A percentile compares a stretch with the other conserved stretches of the same genome.
Conservation (phyloP, 768 basidiomycete genomes). For the Candolleomyces efflorescens region DNA sequence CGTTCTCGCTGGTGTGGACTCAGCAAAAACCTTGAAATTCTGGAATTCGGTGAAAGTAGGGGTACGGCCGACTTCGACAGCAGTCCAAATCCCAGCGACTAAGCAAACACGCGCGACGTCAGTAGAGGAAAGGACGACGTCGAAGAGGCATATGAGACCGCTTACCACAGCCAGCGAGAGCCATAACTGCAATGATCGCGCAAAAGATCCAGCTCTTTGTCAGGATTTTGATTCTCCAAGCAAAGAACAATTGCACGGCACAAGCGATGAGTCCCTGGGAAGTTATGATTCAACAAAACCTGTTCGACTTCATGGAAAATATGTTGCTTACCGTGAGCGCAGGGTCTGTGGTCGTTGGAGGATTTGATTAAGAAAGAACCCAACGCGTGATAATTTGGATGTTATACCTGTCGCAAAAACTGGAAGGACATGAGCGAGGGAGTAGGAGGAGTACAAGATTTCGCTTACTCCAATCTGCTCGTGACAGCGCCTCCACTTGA, state of each 20-base stretch:
- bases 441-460: background rate
- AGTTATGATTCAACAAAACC: too few relatives aligned
- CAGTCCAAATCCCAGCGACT: slow-evolving; percentile 8
- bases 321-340: slow-evolving; percentile 9
- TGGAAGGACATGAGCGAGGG: slow-evolving; percentile 9
- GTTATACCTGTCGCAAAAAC: slow-evolving; percentile 39
- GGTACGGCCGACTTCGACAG: slow-evolving; percentile 6
- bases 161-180: slow-evolving; percentile 12
- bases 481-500: slow-evolving; percentile 10
- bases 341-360: slow-evolving; percentile 6
- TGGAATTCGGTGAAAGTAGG: slow-evolving; percentile 12
- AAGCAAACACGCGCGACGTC: too few relatives aligned
- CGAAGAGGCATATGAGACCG: too few relatives aligned
- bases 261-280: slow-evolving; percentile 13
- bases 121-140: too few relatives aligned
- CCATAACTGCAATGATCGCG: background rate
- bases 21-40: slow-evolving; percentile 8
- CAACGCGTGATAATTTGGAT: background rate
- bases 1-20: too few relatives aligned
- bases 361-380: background rate
- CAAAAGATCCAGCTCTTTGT: slow-evolving; percentile 11
- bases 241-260: slow-evolving; percentile 13
- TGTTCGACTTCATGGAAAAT: background rate
- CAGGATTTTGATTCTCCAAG: slow-evolving; percentile 12
- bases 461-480: slow-evolving; percentile 23